Conservation (phyloP, 1,139 yeast genomes). For the Blastobotrys capitulatus region DNA sequence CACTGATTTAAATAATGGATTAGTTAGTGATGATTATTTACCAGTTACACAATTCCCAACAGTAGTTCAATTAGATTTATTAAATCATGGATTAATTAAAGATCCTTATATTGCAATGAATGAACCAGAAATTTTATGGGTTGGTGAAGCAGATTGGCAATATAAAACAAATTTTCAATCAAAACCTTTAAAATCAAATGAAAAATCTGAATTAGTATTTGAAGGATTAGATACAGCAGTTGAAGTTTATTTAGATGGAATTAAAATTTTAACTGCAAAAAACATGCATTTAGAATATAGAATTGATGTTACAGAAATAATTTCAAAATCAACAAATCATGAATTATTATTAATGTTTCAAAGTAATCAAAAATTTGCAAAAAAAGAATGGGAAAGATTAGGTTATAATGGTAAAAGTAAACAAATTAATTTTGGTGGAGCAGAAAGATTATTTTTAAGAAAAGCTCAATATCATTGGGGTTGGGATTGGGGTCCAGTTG, state of each 20-base stretch:
- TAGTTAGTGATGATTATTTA: constrained; percentile 11
- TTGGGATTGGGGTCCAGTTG: constrained; percentile 22
- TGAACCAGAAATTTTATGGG: constrained; percentile 40
- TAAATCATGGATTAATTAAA: constrained; percentile 33
- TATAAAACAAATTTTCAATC: constrained; percentile 25
- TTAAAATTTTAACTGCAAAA: constrained; percentile 25
- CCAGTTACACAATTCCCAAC: constrained; percentile 23
- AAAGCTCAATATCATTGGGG: constrained; percentile 22
- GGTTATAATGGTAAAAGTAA: constrained; percentile 14
- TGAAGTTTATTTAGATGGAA: constrained; percentile 34
- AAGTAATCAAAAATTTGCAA: constrained; percentile 10
- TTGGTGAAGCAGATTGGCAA: constrained; percentile 42
- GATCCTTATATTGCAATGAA: constrained; percentile 40
- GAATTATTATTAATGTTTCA: constrained; percentile 10
- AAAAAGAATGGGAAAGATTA: constrained; percentile 11
- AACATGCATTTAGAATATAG: constrained; percentile 17
- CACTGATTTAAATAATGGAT: constrained; percentile 4
- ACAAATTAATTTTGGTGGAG: constrained; percentile 13
- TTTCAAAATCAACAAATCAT: background rate
- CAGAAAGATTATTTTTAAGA: constrained; percentile 15
- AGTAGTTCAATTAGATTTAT: constrained; percentile 38
- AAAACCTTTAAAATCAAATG: constrained; percentile 11
- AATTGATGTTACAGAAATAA: constrained; percentile 20
- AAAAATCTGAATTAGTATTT: constrained; percentile 31
- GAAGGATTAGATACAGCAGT: constrained; percentile 44